Evolutionary conservation across 2,329 filamentous ascomycete species (phyloP).

Genomic region (Dothistroma septosporum): DNA sequence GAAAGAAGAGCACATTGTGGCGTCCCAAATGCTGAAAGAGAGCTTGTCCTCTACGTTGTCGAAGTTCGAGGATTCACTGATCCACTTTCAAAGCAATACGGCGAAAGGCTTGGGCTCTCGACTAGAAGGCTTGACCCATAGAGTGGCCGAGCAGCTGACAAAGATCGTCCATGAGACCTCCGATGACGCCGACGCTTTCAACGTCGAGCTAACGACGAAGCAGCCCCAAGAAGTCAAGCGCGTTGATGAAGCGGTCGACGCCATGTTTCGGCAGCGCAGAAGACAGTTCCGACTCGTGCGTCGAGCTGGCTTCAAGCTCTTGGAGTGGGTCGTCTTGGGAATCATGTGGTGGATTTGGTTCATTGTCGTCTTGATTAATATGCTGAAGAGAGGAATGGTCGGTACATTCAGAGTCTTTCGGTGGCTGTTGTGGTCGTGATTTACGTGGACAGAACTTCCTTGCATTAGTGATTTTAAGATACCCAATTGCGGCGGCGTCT

Average conservation of each 20-base stretch:
- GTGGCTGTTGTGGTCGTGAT: constrained; percentile 79
- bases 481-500: not conserved
- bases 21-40: constrained; percentile 49
- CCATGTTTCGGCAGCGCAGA: constrained; percentile 66
- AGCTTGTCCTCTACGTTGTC: constrained; percentile 41
- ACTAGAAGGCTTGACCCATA: constrained; percentile 43
- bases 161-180: constrained; percentile 62
- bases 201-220: constrained; percentile 68
- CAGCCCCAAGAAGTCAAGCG: constrained; percentile 77
- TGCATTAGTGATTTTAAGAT: not conserved
- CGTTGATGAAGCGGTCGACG: constrained; percentile 69
- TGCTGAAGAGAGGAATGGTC: constrained; percentile 60
- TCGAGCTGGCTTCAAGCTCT: constrained; percentile 69
- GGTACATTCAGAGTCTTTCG: constrained; percentile 58
- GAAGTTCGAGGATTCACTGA: constrained; percentile 46
- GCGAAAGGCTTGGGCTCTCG: constrained; percentile 44
- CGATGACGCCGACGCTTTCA: constrained; percentile 76
- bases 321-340: constrained; percentile 84
- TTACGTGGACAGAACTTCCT: not conserved
- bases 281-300: constrained; percentile 71
- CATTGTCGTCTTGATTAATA: constrained; percentile 70
- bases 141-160: constrained; percentile 50
- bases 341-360: constrained; percentile 96
- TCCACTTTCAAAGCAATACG: constrained; percentile 47
- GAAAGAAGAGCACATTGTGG: constrained; percentile 52